These are phyloP conservation scores for Byssoonygena ceratinophila DNA, from an alignment of 2,329 filamentous ascomycete species.

Conservation along the genomic window DNA sequence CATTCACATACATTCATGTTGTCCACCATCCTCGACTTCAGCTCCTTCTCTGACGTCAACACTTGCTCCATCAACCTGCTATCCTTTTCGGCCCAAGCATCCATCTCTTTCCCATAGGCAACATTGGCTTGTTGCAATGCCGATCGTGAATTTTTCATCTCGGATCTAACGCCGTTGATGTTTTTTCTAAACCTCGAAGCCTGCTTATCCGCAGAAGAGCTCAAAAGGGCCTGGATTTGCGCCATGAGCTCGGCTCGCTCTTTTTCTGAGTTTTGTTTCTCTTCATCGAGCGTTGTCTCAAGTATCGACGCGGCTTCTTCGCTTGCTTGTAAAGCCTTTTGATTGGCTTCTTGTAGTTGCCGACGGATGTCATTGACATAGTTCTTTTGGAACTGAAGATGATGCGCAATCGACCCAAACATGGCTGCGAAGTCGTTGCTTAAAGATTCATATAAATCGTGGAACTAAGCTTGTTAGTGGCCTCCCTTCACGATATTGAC, in stretches of 20 bases:
- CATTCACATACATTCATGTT: constrained; percentile 62
- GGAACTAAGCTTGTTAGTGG: constrained; percentile 47
- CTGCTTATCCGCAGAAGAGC: constrained; percentile 61
- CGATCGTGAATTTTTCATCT: constrained; percentile 54
- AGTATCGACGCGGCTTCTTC: constrained; percentile 55
- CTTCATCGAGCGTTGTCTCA: constrained; percentile 61
- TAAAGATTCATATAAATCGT: constrained; percentile 70
- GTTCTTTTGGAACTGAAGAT: constrained; percentile 62
- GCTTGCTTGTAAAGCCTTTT: constrained; percentile 58
- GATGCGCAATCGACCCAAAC: constrained; percentile 68
- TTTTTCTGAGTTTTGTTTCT: constrained; percentile 58
- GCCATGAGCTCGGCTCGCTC: constrained; percentile 64
- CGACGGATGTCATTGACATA: constrained; percentile 64
- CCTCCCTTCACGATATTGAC: not conserved
- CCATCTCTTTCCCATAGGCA: constrained; percentile 60
- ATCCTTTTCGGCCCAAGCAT: constrained; percentile 61
- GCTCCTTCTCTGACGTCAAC: constrained; percentile 58
- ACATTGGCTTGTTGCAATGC: constrained; percentile 55
- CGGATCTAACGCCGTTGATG: constrained; percentile 52
- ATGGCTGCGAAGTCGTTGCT: constrained; percentile 76
- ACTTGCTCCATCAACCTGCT: constrained; percentile 60
- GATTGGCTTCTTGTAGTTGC: constrained; percentile 61
- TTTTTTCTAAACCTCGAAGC: constrained; percentile 58
- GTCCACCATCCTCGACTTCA: constrained; percentile 73
- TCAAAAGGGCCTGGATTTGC: constrained; percentile 69